phyloP scores from a whole-genome alignment of 169 alveolate species.

The Amoebophrya sp. region DNA sequence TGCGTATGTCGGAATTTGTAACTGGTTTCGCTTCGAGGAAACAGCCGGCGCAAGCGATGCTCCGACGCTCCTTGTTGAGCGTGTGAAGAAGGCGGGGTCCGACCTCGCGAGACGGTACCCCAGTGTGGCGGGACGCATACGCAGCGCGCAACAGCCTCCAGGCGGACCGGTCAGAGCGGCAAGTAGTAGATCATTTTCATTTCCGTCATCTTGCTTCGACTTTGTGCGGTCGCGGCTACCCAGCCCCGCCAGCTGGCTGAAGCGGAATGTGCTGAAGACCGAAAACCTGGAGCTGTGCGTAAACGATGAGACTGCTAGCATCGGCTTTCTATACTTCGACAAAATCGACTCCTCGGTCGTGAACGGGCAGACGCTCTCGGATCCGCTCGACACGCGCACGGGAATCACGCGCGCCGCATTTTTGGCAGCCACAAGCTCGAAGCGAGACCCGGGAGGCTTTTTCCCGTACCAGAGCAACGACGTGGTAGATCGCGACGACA shows the following conservation, averaged over 20 bases:
- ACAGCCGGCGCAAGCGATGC: background rate
- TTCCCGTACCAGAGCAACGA: background rate
- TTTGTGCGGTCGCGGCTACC: no score
- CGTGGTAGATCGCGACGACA: background rate
- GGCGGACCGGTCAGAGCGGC: no score
- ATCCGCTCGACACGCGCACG: background rate
- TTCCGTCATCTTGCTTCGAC: no score
- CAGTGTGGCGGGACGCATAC: background rate
- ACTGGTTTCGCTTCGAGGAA: no score
- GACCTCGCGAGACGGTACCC: background rate
- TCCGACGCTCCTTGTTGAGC: no score
- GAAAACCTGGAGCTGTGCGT: background rate
- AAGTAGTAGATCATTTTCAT: no score
- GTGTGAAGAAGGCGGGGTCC: no score
- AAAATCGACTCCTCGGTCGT: background rate
- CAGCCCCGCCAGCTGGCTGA: background rate
- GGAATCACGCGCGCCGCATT: background rate
- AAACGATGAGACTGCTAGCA: background rate
- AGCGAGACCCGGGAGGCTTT: background rate
- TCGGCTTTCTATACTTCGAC: background rate
- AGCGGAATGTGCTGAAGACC: background rate
- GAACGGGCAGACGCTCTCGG: background rate
- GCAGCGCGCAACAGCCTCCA: no score
- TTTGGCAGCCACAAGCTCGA: background rate
- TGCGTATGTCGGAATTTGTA: background rate